A percentile compares a stretch with the other conserved stretches of the same genome.
These are phyloP conservation scores for Chlamydomonas asymmetrica DNA, from an alignment of 139 green algal genomes.

Conservation along the genomic window DNA sequence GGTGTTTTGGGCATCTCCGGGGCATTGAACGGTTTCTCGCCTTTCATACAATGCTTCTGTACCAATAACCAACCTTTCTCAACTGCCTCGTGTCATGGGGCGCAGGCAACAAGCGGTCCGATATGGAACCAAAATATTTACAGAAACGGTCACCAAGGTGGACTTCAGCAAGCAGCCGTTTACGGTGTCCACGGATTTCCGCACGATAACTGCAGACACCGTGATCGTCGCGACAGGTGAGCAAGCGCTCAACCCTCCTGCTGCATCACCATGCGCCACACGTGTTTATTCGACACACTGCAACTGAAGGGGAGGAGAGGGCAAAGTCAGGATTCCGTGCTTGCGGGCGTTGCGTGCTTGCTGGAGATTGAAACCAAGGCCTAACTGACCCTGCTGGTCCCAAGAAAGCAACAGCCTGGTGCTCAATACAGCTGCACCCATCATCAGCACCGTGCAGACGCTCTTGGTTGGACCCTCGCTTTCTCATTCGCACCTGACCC, in stretches of 20 bases:
- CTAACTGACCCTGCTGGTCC: too few species aligned
- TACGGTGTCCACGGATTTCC: slow-evolving; percentile 39
- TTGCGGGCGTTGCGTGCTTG: too few species aligned
- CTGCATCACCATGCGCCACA: background rate
- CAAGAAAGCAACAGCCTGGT: too few species aligned
- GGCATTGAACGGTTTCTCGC: too few species aligned
- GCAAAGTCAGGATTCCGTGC: too few species aligned
- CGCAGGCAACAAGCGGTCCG: slow-evolving; percentile 59
- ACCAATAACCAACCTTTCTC: too few species aligned
- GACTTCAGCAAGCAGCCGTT: slow-evolving; percentile 46
- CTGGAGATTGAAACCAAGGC: too few species aligned
- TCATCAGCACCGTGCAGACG: background rate
- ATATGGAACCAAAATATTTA: slow-evolving; percentile 75
- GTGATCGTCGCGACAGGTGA: slow-evolving; percentile 69
- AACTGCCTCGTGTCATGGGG: too few species aligned
- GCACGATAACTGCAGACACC: slow-evolving; percentile 49
- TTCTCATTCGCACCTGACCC: background rate
- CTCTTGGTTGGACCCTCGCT: background rate
- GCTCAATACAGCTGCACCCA: too few species aligned
- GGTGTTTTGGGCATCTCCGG: background rate
- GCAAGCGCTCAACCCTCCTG: background rate
- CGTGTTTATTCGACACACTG: too few species aligned
- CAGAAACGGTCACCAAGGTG: slow-evolving; percentile 66
- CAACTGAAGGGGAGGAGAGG: too few species aligned
- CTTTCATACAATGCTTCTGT: too few species aligned